phyloP scores from a whole-genome alignment of 2,329 filamentous ascomycete genomes.

The Trichoderma simmonsii region DNA sequence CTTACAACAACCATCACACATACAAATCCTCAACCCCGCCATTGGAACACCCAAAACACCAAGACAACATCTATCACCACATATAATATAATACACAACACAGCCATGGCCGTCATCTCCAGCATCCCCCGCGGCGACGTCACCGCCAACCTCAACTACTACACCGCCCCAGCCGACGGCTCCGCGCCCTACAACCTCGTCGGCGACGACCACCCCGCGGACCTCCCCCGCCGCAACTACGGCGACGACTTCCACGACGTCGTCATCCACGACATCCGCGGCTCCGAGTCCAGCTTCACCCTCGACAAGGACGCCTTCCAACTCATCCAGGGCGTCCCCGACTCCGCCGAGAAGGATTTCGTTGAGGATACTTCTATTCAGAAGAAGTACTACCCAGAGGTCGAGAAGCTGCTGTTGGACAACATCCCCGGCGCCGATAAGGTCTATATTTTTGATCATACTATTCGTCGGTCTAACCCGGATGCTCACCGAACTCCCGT shows the following conservation, averaged over 20 bases:
- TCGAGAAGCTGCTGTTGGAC: conserved; percentile 67
- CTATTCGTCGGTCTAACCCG: conserved; percentile 66
- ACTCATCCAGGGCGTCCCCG: conserved; percentile 56
- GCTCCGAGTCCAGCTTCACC: conserved; percentile 60
- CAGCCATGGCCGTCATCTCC: conserved; percentile 40
- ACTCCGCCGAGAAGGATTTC: conserved; percentile 54
- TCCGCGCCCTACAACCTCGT: conserved; percentile 64
- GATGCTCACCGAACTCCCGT: conserved; percentile 66
- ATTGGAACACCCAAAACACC: not conserved
- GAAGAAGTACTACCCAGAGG: conserved; percentile 77
- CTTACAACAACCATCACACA: too few species aligned
- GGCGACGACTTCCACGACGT: conserved; percentile 48
- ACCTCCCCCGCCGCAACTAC: conserved; percentile 65
- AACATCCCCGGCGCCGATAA: conserved; percentile 63
- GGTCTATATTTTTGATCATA: conserved; percentile 83
- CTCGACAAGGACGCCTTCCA: conserved; percentile 76
- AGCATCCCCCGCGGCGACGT: conserved; percentile 58
- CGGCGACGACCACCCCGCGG: conserved; percentile 55
- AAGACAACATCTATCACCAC: not conserved
- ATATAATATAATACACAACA: not conserved
- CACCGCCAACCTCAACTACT: conserved; percentile 64
- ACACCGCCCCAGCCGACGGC: conserved; percentile 57
- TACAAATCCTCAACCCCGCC: not conserved
- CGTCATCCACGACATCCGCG: conserved; percentile 69
- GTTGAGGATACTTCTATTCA: conserved; percentile 66